Evolutionary conservation across 345 rosid genomes (phyloP).

Genomic region (Salix arbutifolia): DNA sequence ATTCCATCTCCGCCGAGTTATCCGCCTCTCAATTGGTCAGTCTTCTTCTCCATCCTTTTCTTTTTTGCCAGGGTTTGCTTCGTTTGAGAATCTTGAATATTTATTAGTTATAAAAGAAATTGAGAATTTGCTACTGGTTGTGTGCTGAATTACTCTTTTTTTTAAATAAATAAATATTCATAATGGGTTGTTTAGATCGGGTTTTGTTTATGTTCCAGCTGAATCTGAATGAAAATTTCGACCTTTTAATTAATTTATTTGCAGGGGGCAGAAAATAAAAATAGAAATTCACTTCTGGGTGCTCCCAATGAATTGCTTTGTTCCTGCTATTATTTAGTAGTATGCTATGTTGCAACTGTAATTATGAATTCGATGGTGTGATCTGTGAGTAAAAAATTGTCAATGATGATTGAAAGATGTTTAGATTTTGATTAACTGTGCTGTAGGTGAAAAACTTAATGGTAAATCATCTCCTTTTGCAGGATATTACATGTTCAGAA

Average conservation of each 20-base stretch:
- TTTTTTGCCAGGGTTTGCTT: neutral
- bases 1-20: constrained; percentile 39
- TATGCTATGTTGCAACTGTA: neutral
- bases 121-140: neutral
- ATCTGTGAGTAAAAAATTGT: neutral
- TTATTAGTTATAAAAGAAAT: neutral
- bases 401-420: neutral
- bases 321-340: neutral
- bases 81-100: neutral
- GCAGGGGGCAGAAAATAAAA: neutral
- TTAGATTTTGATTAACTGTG: neutral
- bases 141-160: neutral
- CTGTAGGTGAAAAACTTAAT: neutral
- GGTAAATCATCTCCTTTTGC: constrained; percentile 9
- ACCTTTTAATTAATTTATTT: neutral
- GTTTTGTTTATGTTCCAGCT: neutral
- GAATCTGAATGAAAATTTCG: neutral
- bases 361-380: neutral
- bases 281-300: neutral
- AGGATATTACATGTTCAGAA: constrained; percentile 39
- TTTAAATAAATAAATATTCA: neutral
- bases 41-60: neutral
- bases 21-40: constrained; percentile 44
- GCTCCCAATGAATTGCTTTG: neutral
- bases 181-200: neutral